These are phyloP conservation scores for Bocquillonia castaneifolia DNA, from an alignment of 441 rosid species.

Conservation along the genomic window DNA sequence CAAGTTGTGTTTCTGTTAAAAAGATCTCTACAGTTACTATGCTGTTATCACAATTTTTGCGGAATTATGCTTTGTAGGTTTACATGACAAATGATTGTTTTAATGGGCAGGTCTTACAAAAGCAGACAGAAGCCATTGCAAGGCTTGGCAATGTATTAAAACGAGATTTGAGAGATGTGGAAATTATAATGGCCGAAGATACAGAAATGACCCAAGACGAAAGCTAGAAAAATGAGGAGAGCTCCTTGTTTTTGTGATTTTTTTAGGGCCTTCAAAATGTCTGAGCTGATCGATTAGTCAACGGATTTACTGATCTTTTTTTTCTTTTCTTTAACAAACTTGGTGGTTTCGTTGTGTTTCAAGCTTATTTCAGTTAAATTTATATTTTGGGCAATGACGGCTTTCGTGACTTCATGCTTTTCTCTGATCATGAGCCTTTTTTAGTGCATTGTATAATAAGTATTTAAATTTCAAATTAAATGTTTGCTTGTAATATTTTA, in stretches of 20 bases:
- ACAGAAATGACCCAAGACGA: conserved; percentile 47
- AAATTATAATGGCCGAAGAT: conserved; percentile 82
- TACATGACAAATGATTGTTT: not conserved
- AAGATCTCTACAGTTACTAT: not conserved
- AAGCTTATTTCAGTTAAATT: not conserved
- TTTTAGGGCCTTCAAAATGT: not conserved
- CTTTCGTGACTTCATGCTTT: no score
- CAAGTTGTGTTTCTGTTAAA: not conserved
- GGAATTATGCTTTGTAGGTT: not conserved
- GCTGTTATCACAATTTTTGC: not conserved
- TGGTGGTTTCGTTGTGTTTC: not conserved
- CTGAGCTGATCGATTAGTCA: conserved; percentile 5
- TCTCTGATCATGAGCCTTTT: no score
- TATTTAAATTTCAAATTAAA: no score
- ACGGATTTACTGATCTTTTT: not conserved
- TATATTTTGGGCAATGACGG: no score
- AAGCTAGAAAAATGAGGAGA: conserved; percentile 22
- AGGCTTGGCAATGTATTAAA: conserved; percentile 75
- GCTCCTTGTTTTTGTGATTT: not conserved
- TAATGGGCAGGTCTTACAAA: conserved; percentile 66
- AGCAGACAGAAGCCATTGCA: conserved; percentile 86
- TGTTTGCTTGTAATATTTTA: no score
- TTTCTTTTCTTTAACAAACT: not conserved
- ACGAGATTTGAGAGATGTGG: conserved; percentile 77
- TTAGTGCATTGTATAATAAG: no score